Percentiles rank a stretch among this genome's conserved stretches.
Evolutionary conservation across 1,139 yeast genomes (phyloP).

Genomic region (Meyerozyma carpophila): DNA sequence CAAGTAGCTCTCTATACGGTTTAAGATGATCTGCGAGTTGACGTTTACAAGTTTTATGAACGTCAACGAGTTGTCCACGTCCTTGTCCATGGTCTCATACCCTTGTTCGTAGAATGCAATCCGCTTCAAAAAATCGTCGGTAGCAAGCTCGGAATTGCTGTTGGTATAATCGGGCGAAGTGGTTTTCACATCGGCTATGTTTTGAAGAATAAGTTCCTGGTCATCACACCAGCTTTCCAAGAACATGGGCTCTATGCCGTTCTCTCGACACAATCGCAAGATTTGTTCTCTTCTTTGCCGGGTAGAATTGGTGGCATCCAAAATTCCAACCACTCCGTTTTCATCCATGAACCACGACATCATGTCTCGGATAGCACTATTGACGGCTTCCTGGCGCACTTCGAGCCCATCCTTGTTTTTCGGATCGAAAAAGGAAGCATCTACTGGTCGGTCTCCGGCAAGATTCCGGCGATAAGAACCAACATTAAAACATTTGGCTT

Average conservation of each 20-base stretch:
- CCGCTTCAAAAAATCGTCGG: slow-evolving; percentile 64
- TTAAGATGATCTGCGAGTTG: slow-evolving; percentile 80
- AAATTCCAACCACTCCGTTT: slow-evolving; percentile 82
- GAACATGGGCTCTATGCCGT: slow-evolving; percentile 81
- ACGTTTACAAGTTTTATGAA: slow-evolving; percentile 85
- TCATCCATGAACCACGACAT: slow-evolving; percentile 80
- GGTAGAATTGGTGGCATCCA: slow-evolving; percentile 86
- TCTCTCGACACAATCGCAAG: slow-evolving; percentile 54
- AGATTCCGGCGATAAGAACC: slow-evolving; percentile 72
- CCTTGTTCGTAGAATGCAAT: slow-evolving; percentile 67
- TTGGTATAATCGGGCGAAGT: slow-evolving; percentile 84
- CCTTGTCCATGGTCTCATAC: slow-evolving; percentile 66
- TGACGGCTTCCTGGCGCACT: slow-evolving; percentile 65
- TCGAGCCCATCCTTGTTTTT: slow-evolving; percentile 58
- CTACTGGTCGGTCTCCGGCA: slow-evolving; percentile 35
- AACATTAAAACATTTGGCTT: slow-evolving; percentile 84
- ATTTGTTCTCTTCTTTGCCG: slow-evolving; percentile 64
- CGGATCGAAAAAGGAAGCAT: slow-evolving; percentile 74
- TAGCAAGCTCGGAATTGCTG: slow-evolving; percentile 66
- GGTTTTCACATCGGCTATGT: slow-evolving; percentile 79
- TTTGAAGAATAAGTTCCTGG: slow-evolving; percentile 67
- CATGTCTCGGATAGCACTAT: slow-evolving; percentile 75
- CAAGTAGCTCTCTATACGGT: slow-evolving; percentile 80
- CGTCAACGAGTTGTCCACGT: slow-evolving; percentile 59
- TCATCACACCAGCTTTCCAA: slow-evolving; percentile 91